Evolutionary conservation across 169 alveolate genomes (phyloP).

Genomic region (Perkinsus chesapeaki): DNA sequence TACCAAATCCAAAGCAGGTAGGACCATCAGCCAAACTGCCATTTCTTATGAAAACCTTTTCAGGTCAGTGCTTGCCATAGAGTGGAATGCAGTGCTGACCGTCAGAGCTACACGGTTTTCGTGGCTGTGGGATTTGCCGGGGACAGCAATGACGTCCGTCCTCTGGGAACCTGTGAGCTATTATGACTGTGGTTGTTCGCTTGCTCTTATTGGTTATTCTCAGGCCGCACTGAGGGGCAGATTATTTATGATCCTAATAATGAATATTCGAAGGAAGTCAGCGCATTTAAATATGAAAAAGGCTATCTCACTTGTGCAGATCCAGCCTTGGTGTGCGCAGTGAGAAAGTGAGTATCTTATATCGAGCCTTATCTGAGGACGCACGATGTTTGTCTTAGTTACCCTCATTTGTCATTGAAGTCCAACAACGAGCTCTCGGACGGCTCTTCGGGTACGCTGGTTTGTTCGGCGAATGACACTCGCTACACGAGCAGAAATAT

Average conservation of each 20-base stretch:
- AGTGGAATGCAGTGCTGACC: background rate
- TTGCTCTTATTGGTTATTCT: background rate
- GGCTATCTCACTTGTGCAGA: background rate
- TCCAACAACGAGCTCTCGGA: background rate
- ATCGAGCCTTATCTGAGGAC: background rate
- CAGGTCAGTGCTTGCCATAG: background rate
- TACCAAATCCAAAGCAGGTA: background rate
- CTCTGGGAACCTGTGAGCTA: background rate
- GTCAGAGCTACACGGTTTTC: background rate
- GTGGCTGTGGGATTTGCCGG: background rate
- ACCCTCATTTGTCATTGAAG: background rate
- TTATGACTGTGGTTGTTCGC: background rate
- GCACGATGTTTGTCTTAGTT: background rate
- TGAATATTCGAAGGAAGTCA: background rate
- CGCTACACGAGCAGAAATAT: background rate
- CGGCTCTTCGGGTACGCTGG: background rate
- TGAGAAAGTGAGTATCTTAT: background rate
- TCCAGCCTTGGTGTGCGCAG: background rate
- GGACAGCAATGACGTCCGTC: background rate
- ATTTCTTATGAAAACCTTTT: too few species aligned
- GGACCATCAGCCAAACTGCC: too few species aligned
- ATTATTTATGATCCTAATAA: background rate
- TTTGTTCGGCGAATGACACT: background rate
- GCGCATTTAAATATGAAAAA: background rate
- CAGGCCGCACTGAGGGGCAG: background rate